A percentile compares a stretch with the other conserved stretches of the same genome.
phyloP scores from a whole-genome alignment of 148 eudicot genomes.

The Rhododendron henanense region DNA sequence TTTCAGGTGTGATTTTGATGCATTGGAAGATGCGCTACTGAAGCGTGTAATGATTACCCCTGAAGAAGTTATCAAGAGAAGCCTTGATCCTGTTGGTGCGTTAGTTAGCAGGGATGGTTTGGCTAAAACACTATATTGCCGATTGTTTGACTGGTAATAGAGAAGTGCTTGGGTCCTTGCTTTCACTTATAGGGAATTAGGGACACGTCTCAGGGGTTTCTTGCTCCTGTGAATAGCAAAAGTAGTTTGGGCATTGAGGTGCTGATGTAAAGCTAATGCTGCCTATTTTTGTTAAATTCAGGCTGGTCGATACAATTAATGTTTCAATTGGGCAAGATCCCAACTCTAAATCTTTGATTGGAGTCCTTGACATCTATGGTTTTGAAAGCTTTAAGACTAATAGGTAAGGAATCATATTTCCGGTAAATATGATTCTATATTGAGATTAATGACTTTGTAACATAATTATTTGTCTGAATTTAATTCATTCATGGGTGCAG shows the following conservation, averaged over 20 bases:
- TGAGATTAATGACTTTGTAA: background rate
- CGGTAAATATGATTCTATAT: background rate
- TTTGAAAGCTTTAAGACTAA: slow-evolving; percentile 94
- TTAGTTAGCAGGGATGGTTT: slow-evolving; percentile 75
- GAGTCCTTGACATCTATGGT: slow-evolving; percentile 99
- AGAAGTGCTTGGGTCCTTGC: background rate
- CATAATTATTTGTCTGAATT: slow-evolving; percentile 9
- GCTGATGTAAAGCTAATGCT: slow-evolving; percentile 12
- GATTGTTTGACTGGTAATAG: slow-evolving; percentile 84
- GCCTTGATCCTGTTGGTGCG: slow-evolving; percentile 79
- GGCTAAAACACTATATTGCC: slow-evolving; percentile 86
- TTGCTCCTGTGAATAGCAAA: background rate
- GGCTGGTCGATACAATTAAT: slow-evolving; percentile 94
- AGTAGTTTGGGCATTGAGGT: background rate
- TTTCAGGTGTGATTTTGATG: slow-evolving; percentile 63
- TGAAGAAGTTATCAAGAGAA: slow-evolving; percentile 82
- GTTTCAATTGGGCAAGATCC: slow-evolving; percentile 96
- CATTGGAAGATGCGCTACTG: slow-evolving; percentile 73
- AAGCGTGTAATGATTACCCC: slow-evolving; percentile 91
- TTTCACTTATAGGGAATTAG: background rate
- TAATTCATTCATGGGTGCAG: slow-evolving; percentile 35
- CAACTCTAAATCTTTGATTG: slow-evolving; percentile 74
- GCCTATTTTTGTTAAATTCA: slow-evolving; percentile 26
- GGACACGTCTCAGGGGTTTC: background rate
- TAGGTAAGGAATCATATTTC: slow-evolving; percentile 48